phyloP scores from a whole-genome alignment of 352 stramenopile species.

The Pythium vanterpoolii region DNA sequence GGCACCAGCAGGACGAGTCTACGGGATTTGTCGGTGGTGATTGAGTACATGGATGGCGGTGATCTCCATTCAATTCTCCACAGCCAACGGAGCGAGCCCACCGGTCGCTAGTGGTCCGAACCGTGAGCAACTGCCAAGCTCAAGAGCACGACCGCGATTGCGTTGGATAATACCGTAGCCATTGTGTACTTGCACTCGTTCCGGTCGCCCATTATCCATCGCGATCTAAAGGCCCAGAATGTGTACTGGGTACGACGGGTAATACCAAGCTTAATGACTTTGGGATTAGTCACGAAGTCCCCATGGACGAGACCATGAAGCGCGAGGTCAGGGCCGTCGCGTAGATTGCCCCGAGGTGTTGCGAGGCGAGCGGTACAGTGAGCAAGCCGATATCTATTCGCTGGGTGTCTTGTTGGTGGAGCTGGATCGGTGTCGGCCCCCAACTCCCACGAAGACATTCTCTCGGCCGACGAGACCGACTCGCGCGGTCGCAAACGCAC shows the following conservation, averaged over 20 bases:
- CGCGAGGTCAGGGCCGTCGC: constrained; percentile 24
- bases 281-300: constrained; percentile 15
- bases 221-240: constrained; percentile 25
- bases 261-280: constrained; percentile 22
- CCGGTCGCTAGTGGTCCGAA: not conserved
- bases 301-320: constrained; percentile 25
- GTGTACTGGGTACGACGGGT: constrained; percentile 11
- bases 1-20: constrained; percentile 27
- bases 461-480: not conserved
- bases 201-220: constrained; percentile 17
- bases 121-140: not conserved
- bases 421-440: constrained; percentile 21
- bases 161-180: constrained; percentile 11
- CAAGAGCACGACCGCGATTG: constrained; percentile 7
- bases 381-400: constrained; percentile 33
- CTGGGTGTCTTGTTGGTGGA: constrained; percentile 30
- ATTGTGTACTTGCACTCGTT: constrained; percentile 27
- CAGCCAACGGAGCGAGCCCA: not conserved
- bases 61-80: constrained; percentile 19
- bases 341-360: constrained; percentile 29
- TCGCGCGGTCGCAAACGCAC: not conserved
- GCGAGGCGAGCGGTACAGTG: constrained; percentile 26
- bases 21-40: constrained; percentile 26
- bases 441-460: not conserved
- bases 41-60: constrained; percentile 26